phyloP scores from a whole-genome alignment of 306 rosid genomes.

The Rosa chinensis region DNA sequence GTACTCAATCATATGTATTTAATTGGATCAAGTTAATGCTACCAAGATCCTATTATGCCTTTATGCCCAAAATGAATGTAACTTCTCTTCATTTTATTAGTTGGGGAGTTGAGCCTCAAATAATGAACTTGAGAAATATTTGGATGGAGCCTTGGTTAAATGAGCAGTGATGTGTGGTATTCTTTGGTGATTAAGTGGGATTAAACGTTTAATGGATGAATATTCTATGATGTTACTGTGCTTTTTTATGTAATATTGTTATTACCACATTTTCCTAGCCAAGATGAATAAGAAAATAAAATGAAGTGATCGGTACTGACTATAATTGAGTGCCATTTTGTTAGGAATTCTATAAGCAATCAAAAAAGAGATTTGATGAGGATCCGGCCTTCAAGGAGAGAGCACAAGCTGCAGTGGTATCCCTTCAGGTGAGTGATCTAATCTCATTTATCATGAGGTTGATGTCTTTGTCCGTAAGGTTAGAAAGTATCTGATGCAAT shows the following conservation, averaged over 20 bases:
- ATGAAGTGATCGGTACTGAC: slow-evolving; percentile 6
- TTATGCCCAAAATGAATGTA: background rate
- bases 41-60: background rate
- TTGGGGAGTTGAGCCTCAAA: background rate
- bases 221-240: background rate
- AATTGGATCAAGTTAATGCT: slow-evolving; percentile 11
- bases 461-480: slow-evolving; percentile 8
- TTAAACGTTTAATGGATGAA: background rate
- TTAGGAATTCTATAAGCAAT: slow-evolving; percentile 83
- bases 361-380: slow-evolving; percentile 75
- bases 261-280: background rate
- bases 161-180: background rate
- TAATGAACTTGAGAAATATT: background rate
- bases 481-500: background rate
- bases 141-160: background rate
- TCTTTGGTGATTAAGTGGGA: background rate
- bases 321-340: slow-evolving; percentile 24
- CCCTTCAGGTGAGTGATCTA: slow-evolving; percentile 65
- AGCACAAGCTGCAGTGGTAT: slow-evolving; percentile 89
- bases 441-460: background rate
- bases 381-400: slow-evolving; percentile 82
- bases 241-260: background rate
- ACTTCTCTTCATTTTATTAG: background rate
- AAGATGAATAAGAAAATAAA: slow-evolving; percentile 6
- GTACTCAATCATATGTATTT: slow-evolving; percentile 2